Evolutionary conservation across 257 asterid genomes (phyloP), one percentile per base, ranked within the genome.

Genomic region (Solanum corneliomulleri): DNA sequence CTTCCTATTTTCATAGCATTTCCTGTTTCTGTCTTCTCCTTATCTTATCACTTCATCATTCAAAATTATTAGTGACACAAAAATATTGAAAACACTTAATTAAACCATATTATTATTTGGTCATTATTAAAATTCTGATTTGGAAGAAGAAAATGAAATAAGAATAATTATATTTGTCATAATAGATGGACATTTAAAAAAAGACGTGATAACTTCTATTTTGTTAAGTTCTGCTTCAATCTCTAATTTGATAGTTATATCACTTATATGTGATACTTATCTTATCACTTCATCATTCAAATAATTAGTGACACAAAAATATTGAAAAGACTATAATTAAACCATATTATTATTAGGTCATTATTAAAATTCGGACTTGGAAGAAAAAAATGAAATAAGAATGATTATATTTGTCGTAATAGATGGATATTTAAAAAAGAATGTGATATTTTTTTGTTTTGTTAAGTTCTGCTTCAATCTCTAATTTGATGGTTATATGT

Each of bases 1-100:
- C 70, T 82, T 85, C 91, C 89, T 70, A 31, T n/a, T 44, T 84
- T 83, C 75, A 56, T 52, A 68, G 39, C 89, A 89, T 83, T 16
- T n/a, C n/a, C 82, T 31, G 16, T 23, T 62, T 58, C 75, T 44
- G 58, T 60, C 81, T 74, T 16, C 82, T 85, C 2, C 62, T 84
- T n/a, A 12, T 16, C 86, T 66, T 13, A n/a, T 88, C 47, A 25
- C 15, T 78, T 31, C 37, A 33, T 23, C 47, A 18, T 2, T 78
- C 70, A 70, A 27, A 25, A 21, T 23, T 68, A 68, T 62, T 60
- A 60, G 12, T 2, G 13, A 58, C 21, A 33, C 31, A 21, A 56
- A 3, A 81, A 29, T 15, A 31, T 5, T 68, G 12, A 29, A 33
- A 33, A 29, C 1, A 10, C 42, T 33, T 31, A 16, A 70, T 70